These are phyloP conservation scores for Albugo laibachii DNA, from an alignment of 352 stramenopile species.

Conservation along the genomic window DNA sequence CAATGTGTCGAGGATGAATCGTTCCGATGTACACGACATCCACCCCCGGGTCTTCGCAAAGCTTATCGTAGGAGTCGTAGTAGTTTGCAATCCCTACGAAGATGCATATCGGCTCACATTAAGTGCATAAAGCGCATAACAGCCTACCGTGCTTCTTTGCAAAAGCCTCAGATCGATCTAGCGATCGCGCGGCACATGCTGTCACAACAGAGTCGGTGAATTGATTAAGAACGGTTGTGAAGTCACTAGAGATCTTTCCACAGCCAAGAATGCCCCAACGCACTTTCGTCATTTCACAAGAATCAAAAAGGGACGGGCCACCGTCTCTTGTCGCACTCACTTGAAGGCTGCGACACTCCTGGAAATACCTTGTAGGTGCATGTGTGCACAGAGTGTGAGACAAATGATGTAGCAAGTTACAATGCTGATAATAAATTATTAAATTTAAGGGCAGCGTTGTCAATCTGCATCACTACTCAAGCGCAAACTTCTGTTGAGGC, in stretches of 20 bases:
- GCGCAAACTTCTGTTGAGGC: no score
- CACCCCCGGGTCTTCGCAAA: conserved; percentile 54
- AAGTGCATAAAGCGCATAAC: background rate
- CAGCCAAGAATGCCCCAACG: conserved; percentile 53
- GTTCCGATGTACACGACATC: conserved; percentile 89
- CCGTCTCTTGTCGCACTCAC: no score
- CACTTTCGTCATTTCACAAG: conserved; percentile 4
- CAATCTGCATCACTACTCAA: no score
- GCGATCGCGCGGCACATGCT: conserved; percentile 28
- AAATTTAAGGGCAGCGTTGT: no score
- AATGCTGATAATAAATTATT: no score
- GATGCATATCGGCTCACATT: background rate
- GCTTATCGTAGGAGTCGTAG: conserved; percentile 75
- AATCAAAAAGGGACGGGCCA: background rate
- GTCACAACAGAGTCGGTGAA: conserved; percentile 12
- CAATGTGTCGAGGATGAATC: conserved; percentile 69
- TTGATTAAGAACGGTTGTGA: conserved; percentile 11
- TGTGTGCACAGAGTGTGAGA: no score
- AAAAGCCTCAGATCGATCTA: conserved; percentile 25
- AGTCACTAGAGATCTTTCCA: conserved; percentile 43
- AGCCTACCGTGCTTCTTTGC: conserved; percentile 13
- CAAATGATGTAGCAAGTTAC: no score
- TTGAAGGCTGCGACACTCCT: no score
- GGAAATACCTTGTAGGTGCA: no score
- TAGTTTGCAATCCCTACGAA: conserved; percentile 20